phyloP scores from a whole-genome alignment of 1,284 basidiomycete genomes.

The Athelia psychrophila region DNA sequence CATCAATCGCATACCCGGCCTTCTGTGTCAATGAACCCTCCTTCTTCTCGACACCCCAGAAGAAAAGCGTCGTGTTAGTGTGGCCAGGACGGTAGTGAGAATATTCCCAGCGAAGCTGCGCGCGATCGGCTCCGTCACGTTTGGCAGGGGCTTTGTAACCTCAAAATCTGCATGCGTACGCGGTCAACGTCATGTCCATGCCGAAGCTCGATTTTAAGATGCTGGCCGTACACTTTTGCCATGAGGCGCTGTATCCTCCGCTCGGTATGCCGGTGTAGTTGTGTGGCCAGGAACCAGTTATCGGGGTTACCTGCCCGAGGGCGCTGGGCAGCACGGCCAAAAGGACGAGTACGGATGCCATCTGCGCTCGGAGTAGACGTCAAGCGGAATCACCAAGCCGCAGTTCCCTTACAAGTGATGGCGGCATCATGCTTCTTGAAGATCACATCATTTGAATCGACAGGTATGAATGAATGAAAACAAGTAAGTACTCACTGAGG shows the following conservation, averaged over 20 bases:
- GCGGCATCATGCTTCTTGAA: too few relatives aligned
- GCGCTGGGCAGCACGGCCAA: too few relatives aligned
- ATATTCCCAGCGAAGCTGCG: slow-evolving; percentile 69
- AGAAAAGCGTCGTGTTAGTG: slow-evolving; percentile 72
- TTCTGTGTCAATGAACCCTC: slow-evolving; percentile 53
- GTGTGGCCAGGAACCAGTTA: background rate
- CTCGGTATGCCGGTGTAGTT: slow-evolving; percentile 48
- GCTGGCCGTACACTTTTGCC: slow-evolving; percentile 56
- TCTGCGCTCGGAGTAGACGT: too few relatives aligned
- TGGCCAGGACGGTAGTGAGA: slow-evolving; percentile 60
- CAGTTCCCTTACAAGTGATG: too few relatives aligned
- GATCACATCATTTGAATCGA: too few relatives aligned
- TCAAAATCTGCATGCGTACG: slow-evolving; percentile 49
- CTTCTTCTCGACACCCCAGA: slow-evolving; percentile 64
- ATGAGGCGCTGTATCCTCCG: slow-evolving; percentile 51
- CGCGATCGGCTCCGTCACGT: slow-evolving; percentile 55
- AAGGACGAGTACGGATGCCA: too few relatives aligned
- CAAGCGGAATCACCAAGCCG: too few relatives aligned
- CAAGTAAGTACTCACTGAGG: too few relatives aligned
- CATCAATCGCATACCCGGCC: slow-evolving; percentile 14
- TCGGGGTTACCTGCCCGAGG: background rate
- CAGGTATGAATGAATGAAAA: too few relatives aligned
- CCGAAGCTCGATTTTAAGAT: background rate
- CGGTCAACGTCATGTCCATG: background rate
- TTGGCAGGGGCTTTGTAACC: slow-evolving; percentile 56